phyloP scores from a whole-genome alignment of 2,329 filamentous ascomycete species.

The Zalaria obscura region DNA sequence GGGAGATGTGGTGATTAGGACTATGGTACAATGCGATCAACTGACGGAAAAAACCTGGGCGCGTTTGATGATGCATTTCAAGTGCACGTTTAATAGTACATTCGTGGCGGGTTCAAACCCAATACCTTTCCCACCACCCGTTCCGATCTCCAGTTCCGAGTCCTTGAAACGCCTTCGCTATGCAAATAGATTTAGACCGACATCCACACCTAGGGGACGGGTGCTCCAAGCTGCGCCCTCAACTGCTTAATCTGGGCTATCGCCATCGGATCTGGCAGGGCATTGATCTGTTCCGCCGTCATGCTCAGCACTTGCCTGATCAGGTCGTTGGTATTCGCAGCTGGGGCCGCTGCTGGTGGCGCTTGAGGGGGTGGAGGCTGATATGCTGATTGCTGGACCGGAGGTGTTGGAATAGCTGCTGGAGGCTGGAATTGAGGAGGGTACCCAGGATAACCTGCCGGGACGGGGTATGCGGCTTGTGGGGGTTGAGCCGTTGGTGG shows the following conservation, averaged over 20 bases:
- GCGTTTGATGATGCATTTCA: no score
- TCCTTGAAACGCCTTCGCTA: neutral
- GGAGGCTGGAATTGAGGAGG: constrained; percentile 21
- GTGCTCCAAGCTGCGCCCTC: constrained; percentile 42
- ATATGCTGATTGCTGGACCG: constrained; percentile 22
- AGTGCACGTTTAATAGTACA: no score
- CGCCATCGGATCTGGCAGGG: constrained; percentile 32
- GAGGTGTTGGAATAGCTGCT: constrained; percentile 27
- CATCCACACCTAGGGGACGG: constrained; percentile 3
- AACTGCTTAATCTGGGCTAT: constrained; percentile 64
- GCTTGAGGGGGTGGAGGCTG: constrained; percentile 27
- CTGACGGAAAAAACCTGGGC: no score
- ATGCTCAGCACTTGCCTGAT: constrained; percentile 72
- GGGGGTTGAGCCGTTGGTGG: constrained; percentile 22
- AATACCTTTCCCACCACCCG: neutral
- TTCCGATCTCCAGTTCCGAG: neutral
- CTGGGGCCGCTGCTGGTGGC: constrained; percentile 21
- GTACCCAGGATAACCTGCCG: constrained; percentile 21
- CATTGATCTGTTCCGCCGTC: constrained; percentile 66
- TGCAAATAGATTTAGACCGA: neutral
- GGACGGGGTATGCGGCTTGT: constrained; percentile 11
- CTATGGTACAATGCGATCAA: no score
- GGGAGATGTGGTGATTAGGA: no score
- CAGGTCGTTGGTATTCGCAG: constrained; percentile 51
- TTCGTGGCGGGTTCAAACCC: neutral